phyloP scores from a whole-genome alignment of 371 early-diverging fungal genomes.

The Chytridium lagenaria region DNA sequence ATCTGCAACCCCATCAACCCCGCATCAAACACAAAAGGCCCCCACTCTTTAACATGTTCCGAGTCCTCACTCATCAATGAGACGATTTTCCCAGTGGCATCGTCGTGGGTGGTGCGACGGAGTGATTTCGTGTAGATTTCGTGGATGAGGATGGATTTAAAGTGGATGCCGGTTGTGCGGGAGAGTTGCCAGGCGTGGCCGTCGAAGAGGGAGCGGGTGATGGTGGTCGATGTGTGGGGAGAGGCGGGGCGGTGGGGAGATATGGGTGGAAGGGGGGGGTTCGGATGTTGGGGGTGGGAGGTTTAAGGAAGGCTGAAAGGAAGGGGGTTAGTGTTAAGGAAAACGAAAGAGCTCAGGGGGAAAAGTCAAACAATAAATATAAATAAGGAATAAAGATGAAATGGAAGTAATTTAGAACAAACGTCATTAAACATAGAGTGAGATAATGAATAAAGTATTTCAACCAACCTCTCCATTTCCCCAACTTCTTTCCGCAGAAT shows the following conservation, averaged over 20 bases:
- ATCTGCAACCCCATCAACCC: slow-evolving; percentile 22
- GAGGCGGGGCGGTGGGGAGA: background rate
- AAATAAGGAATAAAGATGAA: too few relatives aligned
- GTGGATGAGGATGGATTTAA: slow-evolving; percentile 44
- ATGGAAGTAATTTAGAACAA: too few relatives aligned
- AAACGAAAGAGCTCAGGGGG: too few relatives aligned
- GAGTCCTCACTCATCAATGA: slow-evolving; percentile 48
- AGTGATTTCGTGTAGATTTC: slow-evolving; percentile 53
- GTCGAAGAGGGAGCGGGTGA: slow-evolving; percentile 11
- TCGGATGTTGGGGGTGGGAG: too few relatives aligned
- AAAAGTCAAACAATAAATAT: too few relatives aligned
- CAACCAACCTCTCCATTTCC: too few relatives aligned
- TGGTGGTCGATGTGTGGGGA: background rate
- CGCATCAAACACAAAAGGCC: slow-evolving; percentile 22
- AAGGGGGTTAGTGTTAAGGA: too few relatives aligned
- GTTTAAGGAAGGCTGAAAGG: too few relatives aligned
- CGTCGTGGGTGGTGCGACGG: slow-evolving; percentile 18
- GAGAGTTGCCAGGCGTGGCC: slow-evolving; percentile 51
- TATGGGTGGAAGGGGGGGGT: too few relatives aligned
- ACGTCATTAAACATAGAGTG: too few relatives aligned
- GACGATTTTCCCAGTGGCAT: slow-evolving; percentile 47
- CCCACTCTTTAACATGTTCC: slow-evolving; percentile 26
- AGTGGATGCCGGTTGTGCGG: slow-evolving; percentile 37
- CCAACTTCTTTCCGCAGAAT: too few relatives aligned
- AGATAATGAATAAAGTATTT: too few relatives aligned